Conservation (phyloP, 108 stramenopile genomes). For the Ochromonas danica region DNA sequence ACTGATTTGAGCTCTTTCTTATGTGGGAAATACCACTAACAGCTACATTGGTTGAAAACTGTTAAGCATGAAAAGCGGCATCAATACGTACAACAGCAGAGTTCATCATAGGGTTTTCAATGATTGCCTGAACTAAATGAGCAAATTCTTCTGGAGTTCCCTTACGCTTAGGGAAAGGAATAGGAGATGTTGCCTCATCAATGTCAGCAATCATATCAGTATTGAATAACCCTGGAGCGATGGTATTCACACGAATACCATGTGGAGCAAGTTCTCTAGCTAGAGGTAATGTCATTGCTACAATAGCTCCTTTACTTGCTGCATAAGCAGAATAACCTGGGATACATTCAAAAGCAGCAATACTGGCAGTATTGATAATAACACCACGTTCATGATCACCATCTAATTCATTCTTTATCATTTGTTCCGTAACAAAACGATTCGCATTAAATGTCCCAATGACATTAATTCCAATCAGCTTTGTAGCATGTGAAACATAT, state of each 20-base stretch:
- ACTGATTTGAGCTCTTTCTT: too few species aligned
- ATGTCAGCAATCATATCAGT: constrained; percentile 79
- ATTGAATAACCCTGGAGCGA: constrained; percentile 86
- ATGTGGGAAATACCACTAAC: too few species aligned
- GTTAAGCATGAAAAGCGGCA: constrained; percentile 81
- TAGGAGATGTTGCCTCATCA: constrained; percentile 67
- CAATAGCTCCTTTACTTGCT: constrained; percentile 83
- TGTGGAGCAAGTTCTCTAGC: constrained; percentile 78
- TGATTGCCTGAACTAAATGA: constrained; percentile 68
- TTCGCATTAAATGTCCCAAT: constrained; percentile 88
- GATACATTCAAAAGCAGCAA: constrained; percentile 94
- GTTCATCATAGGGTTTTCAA: constrained; percentile 80
- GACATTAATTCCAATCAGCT: constrained; percentile 72
- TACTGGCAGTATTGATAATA: constrained; percentile 87
- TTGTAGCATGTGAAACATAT: constrained; percentile 42
- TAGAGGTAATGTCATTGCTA: constrained; percentile 74
- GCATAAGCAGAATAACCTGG: constrained; percentile 77
- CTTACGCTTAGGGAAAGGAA: constrained; percentile 79
- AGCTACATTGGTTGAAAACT: too few species aligned
- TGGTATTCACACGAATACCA: constrained; percentile 80
- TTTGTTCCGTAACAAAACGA: constrained; percentile 75
- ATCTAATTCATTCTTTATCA: constrained; percentile 63
- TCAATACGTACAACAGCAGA: constrained; percentile 83
- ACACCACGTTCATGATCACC: constrained; percentile 70
- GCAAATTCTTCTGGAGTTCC: constrained; percentile 78